Evolutionary conservation across 495 filamentous ascomycete genomes (phyloP), one percentile per base, ranked within the genome.

Genomic region (Lichenothelia convexa): DNA sequence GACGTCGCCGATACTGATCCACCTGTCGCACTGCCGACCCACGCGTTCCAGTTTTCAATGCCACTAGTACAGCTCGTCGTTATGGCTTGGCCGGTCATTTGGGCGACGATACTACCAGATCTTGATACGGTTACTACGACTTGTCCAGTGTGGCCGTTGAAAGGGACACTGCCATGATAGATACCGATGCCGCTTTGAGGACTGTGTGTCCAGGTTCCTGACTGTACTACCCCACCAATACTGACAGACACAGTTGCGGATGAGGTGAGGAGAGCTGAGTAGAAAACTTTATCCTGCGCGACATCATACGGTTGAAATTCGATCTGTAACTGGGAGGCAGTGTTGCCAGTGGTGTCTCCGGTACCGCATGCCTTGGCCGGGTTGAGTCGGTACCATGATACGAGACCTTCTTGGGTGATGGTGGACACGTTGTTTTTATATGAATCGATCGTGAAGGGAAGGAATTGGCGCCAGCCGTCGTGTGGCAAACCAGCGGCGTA

Each of bases 301-400:
- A 27, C 13, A 8, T 27, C 24, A 13, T 27, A 8, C 24, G 24
- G 24, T 7, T 27, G 7, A 13, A 8, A 27, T 8, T 13, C 7
- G 8, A 7, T 27, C 24, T 27, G 24, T n/a, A n/a, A n/a, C 7
- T 27, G 13, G 13, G 24, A n/a, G 23, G 21, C 51, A 37, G 54
- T 54, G 30, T 64, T 64, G 3, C 58, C 57, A 0, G 54, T 62
- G 4, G 53, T 58, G 1, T 55, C 58, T 11, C 48, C 47, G 33
- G 39, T 47, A 13, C 42, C 47, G 26, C 63, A 58, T 15, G 53
- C 45, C 20, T 31, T 31, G n/a, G 47, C 47, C 7, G 60, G 55
- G 8, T 56, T 55, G 0, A 55, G 40, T 13, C 77, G 71, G 50
- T 83, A 83, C 77, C 77, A 82, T 15, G 62, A 68, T 8, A 70